A percentile compares a stretch with the other conserved stretches of the same genome.
phyloP scores from a whole-genome alignment of 164 flowering plant genomes.

The Houttuynia cordata region DNA sequence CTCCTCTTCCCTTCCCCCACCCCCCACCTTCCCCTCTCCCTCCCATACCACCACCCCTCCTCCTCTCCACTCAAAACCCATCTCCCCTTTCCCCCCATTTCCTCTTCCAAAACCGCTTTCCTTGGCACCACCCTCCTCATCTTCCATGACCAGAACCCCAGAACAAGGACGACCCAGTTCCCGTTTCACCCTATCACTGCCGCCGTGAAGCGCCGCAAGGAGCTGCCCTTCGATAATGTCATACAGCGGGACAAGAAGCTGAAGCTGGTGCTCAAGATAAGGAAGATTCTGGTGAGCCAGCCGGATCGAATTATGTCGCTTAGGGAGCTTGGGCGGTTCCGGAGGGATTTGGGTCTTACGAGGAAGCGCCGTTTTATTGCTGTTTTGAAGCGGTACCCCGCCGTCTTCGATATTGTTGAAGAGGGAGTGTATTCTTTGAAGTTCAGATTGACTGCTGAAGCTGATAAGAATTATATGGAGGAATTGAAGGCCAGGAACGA shows the following conservation, averaged over 20 bases:
- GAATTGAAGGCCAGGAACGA: constrained; percentile 67
- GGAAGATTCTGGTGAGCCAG: constrained; percentile 65
- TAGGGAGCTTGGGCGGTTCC: constrained; percentile 55
- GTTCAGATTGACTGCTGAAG: constrained; percentile 74
- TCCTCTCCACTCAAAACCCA: constrained; percentile 22
- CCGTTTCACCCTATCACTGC: constrained; percentile 44
- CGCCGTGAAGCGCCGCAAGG: constrained; percentile 85
- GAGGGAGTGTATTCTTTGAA: constrained; percentile 67
- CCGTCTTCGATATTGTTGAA: constrained; percentile 72
- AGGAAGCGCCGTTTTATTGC: constrained; percentile 62
- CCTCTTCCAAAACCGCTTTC: constrained; percentile 26
- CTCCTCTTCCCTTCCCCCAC: too few relatives aligned
- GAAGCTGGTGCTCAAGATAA: constrained; percentile 67
- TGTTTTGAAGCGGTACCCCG: constrained; percentile 69
- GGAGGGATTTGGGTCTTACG: constrained; percentile 55
- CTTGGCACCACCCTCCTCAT: constrained; percentile 37
- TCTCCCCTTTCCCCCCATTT: constrained; percentile 12
- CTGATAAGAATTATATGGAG: constrained; percentile 71
- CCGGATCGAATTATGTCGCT: constrained; percentile 75
- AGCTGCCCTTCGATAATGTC: constrained; percentile 76
- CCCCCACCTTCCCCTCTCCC: too few relatives aligned
- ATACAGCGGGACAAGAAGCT: constrained; percentile 89
- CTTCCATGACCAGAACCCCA: constrained; percentile 6
- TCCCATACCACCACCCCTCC: too few relatives aligned
- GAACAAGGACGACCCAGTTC: constrained; percentile 10